Evolutionary conservation across 768 basidiomycete genomes (phyloP), one percentile per base, ranked within the genome.

Genomic region (Termitomyces heimii): DNA sequence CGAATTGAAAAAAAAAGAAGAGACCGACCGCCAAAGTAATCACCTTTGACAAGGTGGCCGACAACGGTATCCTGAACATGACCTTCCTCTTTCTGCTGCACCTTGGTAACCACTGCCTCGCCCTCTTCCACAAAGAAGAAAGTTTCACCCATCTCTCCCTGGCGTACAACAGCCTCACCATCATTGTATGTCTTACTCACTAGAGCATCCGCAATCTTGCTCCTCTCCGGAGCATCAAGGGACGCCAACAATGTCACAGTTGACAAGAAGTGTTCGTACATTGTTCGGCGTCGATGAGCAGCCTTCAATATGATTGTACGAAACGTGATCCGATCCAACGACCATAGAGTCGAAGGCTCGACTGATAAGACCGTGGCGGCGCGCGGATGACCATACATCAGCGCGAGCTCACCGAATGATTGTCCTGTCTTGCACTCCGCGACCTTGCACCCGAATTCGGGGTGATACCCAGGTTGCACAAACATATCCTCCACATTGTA

Each of bases 101-200:
- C 75, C 75, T 97, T 95, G 45, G 89, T 89, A 0, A 92, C 94
- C 48, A 85, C 76, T 2, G 96, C 96, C 62, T 90, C 85, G 18
- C 96, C 96, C 64, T 92, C 92, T 69, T 98, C 97, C 32, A 99
- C 85, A 60, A 99, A 94, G 79, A 94, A 99, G 76, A 98, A 98
- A 37, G 92, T 94, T 66, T 96, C 93, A 8, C 97, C 96, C 74
- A 92, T 85, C 62, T 99, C 97, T 54, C 96, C 96, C 70, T 98
- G 89, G 48, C 77, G 79, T 53, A 99, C 93, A 29, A 99, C 92
- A 3, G 85, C 82, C 64, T 94, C 86, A 20, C 93, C 95, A 63
- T 94, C 89, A 37, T 80, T 76, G 69, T 92, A 90, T 8, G 88
- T 82, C 58, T 78, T 80, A 65, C 93, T 93, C 60, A 90, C 86